A percentile compares a stretch with the other conserved stretches of the same genome.
Conservation (phyloP, 2,329 filamentous ascomycete genomes). For the Talaromyces sp. region DNA sequence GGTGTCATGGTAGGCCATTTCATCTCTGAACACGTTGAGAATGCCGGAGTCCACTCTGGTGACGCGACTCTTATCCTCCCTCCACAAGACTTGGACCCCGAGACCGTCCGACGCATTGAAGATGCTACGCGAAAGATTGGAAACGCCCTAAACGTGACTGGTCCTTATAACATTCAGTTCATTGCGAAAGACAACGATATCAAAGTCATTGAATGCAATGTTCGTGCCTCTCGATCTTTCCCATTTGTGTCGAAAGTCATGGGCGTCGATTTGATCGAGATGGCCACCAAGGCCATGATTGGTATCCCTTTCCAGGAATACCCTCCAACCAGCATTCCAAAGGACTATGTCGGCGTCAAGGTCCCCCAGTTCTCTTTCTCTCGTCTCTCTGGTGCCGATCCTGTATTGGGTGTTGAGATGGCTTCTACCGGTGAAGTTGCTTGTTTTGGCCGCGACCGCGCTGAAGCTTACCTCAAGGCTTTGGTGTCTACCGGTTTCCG, state of each 20-base stretch:
- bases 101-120: constrained; percentile 86
- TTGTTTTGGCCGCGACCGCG: constrained; percentile 92
- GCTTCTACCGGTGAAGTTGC: constrained; percentile 97
- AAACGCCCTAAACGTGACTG: constrained; percentile 88
- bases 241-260: constrained; percentile 98
- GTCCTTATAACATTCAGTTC: constrained; percentile 98
- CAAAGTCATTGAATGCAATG: constrained; percentile 99
- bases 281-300: constrained; percentile 97
- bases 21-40: constrained; percentile 97
- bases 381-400: constrained; percentile 89
- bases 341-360: constrained; percentile 90
- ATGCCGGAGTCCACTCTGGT: constrained; percentile 96
- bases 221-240: constrained; percentile 91
- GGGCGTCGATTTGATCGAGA: constrained; percentile 94
- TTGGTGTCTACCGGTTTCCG: constrained; percentile 94
- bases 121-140: constrained; percentile 95
- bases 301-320: constrained; percentile 77
- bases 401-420: constrained; percentile 97
- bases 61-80: constrained; percentile 94
- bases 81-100: constrained; percentile 83
- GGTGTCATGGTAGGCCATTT: constrained; percentile 92
- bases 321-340: constrained; percentile 68
- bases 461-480: constrained; percentile 96
- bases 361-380: constrained; percentile 99
- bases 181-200: constrained; percentile 99